Evolutionary conservation across 352 stramenopile genomes (phyloP).

Genomic region (Thraustochytrium striatum): DNA sequence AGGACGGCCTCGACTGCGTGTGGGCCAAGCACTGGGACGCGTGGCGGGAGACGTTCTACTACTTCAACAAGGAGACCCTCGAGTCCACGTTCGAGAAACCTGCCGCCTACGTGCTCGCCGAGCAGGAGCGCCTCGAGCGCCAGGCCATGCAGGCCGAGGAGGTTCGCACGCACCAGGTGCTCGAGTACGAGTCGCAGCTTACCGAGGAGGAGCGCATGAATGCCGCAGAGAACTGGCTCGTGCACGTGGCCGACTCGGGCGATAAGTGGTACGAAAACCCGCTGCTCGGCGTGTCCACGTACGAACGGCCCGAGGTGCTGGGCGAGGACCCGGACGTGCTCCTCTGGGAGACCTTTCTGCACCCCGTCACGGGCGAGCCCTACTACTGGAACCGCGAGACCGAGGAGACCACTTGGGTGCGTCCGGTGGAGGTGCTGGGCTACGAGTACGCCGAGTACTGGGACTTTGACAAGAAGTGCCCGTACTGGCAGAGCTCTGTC

Average conservation of each 20-base stretch:
- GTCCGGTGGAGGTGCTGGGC: conserved; percentile 14
- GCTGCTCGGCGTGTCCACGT: neutral
- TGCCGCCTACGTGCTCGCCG: neutral
- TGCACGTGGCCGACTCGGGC: neutral
- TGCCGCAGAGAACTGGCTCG: neutral
- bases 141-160: conserved; percentile 12
- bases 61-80: conserved; percentile 17
- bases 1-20: neutral
- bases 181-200: neutral
- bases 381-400: conserved; percentile 29
- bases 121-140: neutral
- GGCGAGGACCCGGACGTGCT: conserved; percentile 23
- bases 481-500: conserved; percentile 25
- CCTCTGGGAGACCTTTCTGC: conserved; percentile 14
- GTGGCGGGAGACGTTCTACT: conserved; percentile 19
- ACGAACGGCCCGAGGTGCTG: conserved; percentile 17
- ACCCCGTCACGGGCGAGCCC: conserved; percentile 1
- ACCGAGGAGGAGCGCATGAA: conserved; percentile 5
- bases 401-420: conserved; percentile 31
- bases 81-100: conserved; percentile 25
- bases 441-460: conserved; percentile 39
- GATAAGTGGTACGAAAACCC: conserved; percentile 32
- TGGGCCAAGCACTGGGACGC: conserved; percentile 36
- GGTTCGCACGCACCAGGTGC: neutral
- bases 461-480: conserved; percentile 4